phyloP scores from a whole-genome alignment of 2,329 filamentous ascomycete genomes.

The Curvularia lunata region DNA sequence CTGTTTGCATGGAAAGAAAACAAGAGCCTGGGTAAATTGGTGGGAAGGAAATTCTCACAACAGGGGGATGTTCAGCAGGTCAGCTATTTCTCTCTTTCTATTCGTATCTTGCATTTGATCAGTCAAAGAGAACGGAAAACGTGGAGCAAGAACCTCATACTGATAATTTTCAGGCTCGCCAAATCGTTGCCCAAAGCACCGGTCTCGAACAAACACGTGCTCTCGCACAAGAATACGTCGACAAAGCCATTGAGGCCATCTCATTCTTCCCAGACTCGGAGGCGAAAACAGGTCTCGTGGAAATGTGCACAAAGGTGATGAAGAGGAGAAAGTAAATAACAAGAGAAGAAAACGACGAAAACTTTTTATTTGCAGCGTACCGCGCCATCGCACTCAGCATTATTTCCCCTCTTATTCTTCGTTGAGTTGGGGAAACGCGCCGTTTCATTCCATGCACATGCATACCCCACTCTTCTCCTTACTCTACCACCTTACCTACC shows the following conservation, averaged over 20 bases:
- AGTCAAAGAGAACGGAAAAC: not conserved
- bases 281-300: constrained; percentile 86
- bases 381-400: not conserved
- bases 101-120: not conserved
- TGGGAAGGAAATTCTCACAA: constrained; percentile 85
- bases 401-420: not conserved
- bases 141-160: not conserved
- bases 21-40: constrained; percentile 81
- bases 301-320: constrained; percentile 94
- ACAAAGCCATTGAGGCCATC: constrained; percentile 87
- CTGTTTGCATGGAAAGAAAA: constrained; percentile 95
- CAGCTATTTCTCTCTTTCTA: constrained; percentile 46
- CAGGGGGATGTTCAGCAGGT: constrained; percentile 87
- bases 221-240: constrained; percentile 87
- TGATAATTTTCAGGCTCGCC: constrained; percentile 69
- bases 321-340: constrained; percentile 77
- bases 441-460: not conserved
- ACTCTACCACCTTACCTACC: not conserved
- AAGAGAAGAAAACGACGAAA: not conserved
- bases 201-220: constrained; percentile 92
- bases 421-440: not conserved
- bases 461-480: not conserved
- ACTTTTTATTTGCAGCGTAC: not conserved
- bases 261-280: constrained; percentile 88
- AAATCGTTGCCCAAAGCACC: constrained; percentile 80